Evolutionary conservation across 306 rosid species (phyloP).

Genomic region (Inga leiocalycina): DNA sequence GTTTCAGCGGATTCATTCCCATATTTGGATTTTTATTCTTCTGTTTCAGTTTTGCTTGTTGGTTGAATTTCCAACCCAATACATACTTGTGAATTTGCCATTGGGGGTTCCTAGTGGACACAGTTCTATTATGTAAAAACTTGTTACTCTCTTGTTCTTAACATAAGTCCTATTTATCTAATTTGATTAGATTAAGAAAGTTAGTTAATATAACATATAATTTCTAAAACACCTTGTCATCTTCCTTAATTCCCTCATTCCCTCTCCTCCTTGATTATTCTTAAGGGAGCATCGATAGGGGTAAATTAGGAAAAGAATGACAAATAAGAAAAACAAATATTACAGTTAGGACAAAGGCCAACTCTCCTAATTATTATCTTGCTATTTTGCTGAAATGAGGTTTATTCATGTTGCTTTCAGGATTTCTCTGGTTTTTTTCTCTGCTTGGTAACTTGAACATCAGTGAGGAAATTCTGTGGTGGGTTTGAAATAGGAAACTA

Average conservation of each 20-base stretch:
- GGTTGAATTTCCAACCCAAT: too few species aligned
- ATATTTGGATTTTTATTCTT: not conserved
- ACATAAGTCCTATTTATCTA: too few species aligned
- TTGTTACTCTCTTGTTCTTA: too few species aligned
- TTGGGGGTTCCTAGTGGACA: not conserved
- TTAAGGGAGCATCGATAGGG: too few species aligned
- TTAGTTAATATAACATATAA: too few species aligned
- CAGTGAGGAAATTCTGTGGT: conserved; percentile 21
- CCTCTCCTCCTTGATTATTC: too few species aligned
- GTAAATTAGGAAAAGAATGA: too few species aligned
- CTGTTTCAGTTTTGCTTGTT: not conserved
- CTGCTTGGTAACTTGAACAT: conserved; percentile 22
- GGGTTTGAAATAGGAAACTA: conserved; percentile 36
- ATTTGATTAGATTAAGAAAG: too few species aligned
- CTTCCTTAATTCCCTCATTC: too few species aligned
- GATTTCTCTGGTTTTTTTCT: conserved; percentile 21
- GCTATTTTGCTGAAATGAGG: not conserved
- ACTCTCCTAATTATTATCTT: not conserved
- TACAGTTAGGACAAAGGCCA: too few species aligned
- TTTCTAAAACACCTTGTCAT: too few species aligned
- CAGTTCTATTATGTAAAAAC: not conserved
- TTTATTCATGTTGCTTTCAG: conserved; percentile 32
- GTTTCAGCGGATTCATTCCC: conserved; percentile 19
- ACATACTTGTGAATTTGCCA: not conserved
- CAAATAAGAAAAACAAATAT: too few species aligned